Evolutionary conservation across 176 grass and related monocot species (phyloP).

Genomic region (Oryza punctata): DNA sequence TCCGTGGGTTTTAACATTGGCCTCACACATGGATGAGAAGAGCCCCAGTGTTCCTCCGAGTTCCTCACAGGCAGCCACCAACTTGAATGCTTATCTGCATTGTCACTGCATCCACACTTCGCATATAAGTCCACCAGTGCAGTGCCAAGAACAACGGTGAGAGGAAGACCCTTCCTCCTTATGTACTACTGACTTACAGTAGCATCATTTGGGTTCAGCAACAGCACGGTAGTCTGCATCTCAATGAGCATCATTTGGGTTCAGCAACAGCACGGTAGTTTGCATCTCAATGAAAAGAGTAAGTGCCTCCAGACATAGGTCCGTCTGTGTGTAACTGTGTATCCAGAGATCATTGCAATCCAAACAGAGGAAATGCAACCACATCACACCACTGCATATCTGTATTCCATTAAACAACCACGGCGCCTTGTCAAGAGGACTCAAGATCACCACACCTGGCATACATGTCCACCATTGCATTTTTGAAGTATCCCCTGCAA

Average conservation of each 20-base stretch:
- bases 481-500: too few species aligned
- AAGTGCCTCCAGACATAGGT: too few species aligned
- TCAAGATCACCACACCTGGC: constrained; percentile 54
- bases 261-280: too few species aligned
- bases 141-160: constrained; percentile 54
- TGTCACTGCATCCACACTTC: constrained; percentile 68
- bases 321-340: too few species aligned
- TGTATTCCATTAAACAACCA: constrained; percentile 41
- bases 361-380: constrained; percentile 23
- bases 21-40: constrained; percentile 39
- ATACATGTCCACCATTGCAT: constrained; percentile 58
- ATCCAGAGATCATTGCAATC: too few species aligned
- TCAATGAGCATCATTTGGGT: too few species aligned
- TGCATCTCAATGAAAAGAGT: too few species aligned
- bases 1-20: constrained; percentile 47
- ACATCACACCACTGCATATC: constrained; percentile 50
- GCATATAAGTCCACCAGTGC: constrained; percentile 83
- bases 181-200: too few species aligned
- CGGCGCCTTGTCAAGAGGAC: not conserved
- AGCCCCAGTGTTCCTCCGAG: constrained; percentile 6
- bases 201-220: too few species aligned
- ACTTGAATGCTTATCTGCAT: constrained; percentile 51
- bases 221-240: too few species aligned
- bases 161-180: constrained; percentile 38
- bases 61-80: constrained; percentile 59